Evolutionary conservation across 2,329 filamentous ascomycete genomes (phyloP).

Genomic region (Colletotrichum musae): DNA sequence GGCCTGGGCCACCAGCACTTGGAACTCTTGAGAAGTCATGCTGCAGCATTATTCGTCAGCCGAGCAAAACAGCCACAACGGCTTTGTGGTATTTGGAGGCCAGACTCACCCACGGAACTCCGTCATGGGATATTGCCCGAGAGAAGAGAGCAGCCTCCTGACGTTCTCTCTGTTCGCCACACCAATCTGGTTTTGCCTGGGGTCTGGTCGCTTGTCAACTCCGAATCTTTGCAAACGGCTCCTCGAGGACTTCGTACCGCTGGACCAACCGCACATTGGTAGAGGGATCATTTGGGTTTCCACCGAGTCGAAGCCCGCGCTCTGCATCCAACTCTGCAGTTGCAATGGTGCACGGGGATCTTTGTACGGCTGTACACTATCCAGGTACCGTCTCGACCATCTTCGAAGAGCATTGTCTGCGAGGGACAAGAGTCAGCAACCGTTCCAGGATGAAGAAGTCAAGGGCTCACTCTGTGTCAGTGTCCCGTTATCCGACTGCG

Average conservation of each 20-base stretch:
- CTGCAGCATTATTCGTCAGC: slow-evolving; percentile 53
- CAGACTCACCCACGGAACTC: slow-evolving; percentile 60
- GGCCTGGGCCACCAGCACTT: slow-evolving; percentile 70
- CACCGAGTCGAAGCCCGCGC: slow-evolving; percentile 77
- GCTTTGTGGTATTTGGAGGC: neutral
- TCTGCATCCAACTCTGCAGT: slow-evolving; percentile 70
- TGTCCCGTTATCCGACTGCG: slow-evolving; percentile 89
- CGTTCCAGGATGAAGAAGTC: slow-evolving; percentile 6
- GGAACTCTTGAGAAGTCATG: slow-evolving; percentile 71
- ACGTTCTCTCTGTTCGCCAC: slow-evolving; percentile 68
- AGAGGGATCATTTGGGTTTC: slow-evolving; percentile 76
- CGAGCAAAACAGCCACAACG: no score
- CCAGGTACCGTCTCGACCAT: slow-evolving; percentile 78
- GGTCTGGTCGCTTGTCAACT: slow-evolving; percentile 53
- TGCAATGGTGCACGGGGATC: slow-evolving; percentile 76
- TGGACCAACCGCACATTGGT: slow-evolving; percentile 79
- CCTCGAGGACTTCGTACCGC: slow-evolving; percentile 60
- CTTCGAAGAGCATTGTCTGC: slow-evolving; percentile 74
- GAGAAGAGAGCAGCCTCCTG: slow-evolving; percentile 66
- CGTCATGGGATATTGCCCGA: slow-evolving; percentile 71
- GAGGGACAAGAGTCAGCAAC: slow-evolving; percentile 34
- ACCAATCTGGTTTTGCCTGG: slow-evolving; percentile 68
- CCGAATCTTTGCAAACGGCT: neutral
- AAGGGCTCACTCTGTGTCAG: slow-evolving; percentile 70
- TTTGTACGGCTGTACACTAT: slow-evolving; percentile 74